phyloP scores from a whole-genome alignment of 345 rosid species.

The Hirschfeldia incana region DNA sequence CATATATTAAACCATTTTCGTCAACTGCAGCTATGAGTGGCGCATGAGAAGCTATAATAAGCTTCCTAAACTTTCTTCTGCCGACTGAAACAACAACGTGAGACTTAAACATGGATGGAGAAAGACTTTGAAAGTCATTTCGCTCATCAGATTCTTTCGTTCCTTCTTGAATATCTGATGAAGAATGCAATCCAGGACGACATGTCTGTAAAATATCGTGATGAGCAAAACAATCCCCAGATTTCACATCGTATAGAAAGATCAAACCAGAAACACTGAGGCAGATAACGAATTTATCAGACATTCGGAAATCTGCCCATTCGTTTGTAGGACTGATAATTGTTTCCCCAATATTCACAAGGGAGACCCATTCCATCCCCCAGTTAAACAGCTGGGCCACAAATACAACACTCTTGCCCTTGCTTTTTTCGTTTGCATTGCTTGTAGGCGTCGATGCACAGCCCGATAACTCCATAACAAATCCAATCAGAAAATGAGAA shows the following conservation, averaged over 20 bases:
- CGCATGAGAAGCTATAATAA: slow-evolving; percentile 66
- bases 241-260: slow-evolving; percentile 56
- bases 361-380: slow-evolving; percentile 88
- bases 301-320: slow-evolving; percentile 84
- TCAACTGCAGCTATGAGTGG: slow-evolving; percentile 82
- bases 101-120: slow-evolving; percentile 35
- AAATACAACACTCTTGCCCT: slow-evolving; percentile 49
- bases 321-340: slow-evolving; percentile 42
- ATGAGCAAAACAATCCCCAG: slow-evolving; percentile 69
- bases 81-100: slow-evolving; percentile 27
- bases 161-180: slow-evolving; percentile 35
- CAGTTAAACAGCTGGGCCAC: slow-evolving; percentile 58
- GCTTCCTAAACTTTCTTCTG: slow-evolving; percentile 68
- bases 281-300: slow-evolving; percentile 84
- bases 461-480: slow-evolving; percentile 54
- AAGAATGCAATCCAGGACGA: slow-evolving; percentile 50
- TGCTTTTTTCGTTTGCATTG: slow-evolving; percentile 42
- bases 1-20: slow-evolving; percentile 67
- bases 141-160: slow-evolving; percentile 36
- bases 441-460: slow-evolving; percentile 39
- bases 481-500: slow-evolving; percentile 76
- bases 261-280: slow-evolving; percentile 68
- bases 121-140: slow-evolving; percentile 39
- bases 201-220: slow-evolving; percentile 57
- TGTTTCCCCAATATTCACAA: slow-evolving; percentile 58